Evolutionary conservation across 805 yeast genomes (phyloP).

Genomic region (Sugiyamaella qingdaonensis): DNA sequence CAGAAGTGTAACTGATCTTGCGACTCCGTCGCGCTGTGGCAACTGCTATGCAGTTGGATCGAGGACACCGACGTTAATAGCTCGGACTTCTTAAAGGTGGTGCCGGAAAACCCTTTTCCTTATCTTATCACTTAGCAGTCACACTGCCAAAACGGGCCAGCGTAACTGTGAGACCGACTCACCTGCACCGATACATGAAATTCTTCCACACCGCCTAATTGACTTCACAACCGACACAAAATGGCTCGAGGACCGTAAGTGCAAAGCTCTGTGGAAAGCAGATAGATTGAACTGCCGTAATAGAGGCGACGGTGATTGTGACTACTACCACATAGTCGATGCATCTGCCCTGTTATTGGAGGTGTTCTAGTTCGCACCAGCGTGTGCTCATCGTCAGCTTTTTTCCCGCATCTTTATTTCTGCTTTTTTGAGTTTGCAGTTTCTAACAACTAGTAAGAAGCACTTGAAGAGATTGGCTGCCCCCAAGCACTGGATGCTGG

Average conservation of each 20-base stretch:
- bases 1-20: no score
- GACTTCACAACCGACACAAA: conserved; percentile 31
- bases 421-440: neutral
- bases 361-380: neutral
- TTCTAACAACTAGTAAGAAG: conserved; percentile 16
- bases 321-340: neutral
- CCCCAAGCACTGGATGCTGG: conserved; percentile 99
- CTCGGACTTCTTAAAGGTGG: no score
- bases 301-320: neutral
- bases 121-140: neutral
- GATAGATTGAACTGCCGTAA: conserved; percentile 2
- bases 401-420: neutral
- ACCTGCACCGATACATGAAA: neutral
- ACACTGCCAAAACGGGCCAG: neutral
- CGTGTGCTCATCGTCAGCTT: neutral
- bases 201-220: neutral
- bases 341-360: neutral
- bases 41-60: no score
- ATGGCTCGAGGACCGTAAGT: conserved; percentile 80
- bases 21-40: no score
- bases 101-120: neutral
- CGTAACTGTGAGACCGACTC: neutral
- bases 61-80: no score
- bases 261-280: conserved; percentile 10
- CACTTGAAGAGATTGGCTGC: conserved; percentile 52